Conservation (phyloP, 352 stramenopile species). For the Phytophthora hybrid region DNA sequence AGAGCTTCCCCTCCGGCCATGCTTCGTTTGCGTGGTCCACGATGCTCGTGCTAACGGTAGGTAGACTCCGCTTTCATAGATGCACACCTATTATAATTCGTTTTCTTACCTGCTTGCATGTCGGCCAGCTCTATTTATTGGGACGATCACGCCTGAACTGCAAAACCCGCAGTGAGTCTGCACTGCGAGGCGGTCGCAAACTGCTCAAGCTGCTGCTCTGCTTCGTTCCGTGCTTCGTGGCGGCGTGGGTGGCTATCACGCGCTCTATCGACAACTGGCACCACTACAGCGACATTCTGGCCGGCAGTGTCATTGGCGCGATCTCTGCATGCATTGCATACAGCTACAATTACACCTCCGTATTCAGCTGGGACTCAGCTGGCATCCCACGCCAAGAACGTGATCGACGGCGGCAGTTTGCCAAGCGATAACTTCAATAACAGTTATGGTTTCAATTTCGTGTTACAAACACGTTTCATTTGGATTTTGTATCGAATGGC, state of each 20-base stretch:
- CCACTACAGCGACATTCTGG: constrained; percentile 79
- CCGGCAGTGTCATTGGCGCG: constrained; percentile 64
- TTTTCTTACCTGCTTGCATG: constrained; percentile 13
- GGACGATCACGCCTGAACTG: constrained; percentile 64
- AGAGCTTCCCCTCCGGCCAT: constrained; percentile 78
- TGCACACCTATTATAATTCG: background rate
- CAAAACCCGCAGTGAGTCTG: constrained; percentile 51
- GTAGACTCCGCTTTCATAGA: background rate
- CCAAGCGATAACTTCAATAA: background rate
- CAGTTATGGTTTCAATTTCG: background rate
- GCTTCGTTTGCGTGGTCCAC: constrained; percentile 77
- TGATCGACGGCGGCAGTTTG: background rate
- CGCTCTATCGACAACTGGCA: constrained; percentile 86
- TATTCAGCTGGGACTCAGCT: constrained; percentile 60
- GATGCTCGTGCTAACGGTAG: constrained; percentile 75
- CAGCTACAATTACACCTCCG: constrained; percentile 69
- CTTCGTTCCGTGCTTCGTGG: constrained; percentile 66
- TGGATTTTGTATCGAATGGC: constrained; percentile 29
- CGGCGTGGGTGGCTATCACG: constrained; percentile 73
- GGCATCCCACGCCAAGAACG: constrained; percentile 52
- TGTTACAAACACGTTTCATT: constrained; percentile 18
- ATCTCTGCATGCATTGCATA: constrained; percentile 52
- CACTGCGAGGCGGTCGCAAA: constrained; percentile 54
- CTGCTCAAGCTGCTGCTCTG: constrained; percentile 76
- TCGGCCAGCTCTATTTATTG: constrained; percentile 69